phyloP scores from a whole-genome alignment of 1,284 basidiomycete genomes.

The Cutaneotrichosporon sp. region DNA sequence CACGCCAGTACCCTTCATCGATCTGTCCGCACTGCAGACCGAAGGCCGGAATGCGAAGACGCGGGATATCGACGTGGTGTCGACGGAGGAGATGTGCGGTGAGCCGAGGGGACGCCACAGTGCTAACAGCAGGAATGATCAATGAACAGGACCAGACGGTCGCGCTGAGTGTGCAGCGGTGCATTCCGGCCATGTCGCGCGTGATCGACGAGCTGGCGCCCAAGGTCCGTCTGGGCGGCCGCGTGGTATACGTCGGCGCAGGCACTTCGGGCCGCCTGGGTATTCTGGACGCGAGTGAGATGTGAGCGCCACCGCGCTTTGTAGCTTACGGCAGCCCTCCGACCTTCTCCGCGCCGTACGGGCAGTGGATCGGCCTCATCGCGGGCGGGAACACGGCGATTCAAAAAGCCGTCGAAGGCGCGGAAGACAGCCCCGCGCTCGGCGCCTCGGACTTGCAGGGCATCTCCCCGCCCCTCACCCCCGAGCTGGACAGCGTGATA shows the following conservation, averaged over 20 bases:
- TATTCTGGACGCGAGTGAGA: constrained; percentile 25
- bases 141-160: constrained; percentile 22
- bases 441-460: constrained; percentile 9
- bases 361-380: constrained; percentile 20
- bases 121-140: constrained; percentile 16
- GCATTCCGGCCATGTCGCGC: constrained; percentile 13
- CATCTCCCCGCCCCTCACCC: constrained; percentile 10
- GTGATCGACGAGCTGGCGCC: constrained; percentile 19
- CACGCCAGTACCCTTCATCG: constrained; percentile 7
- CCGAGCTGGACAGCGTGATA: constrained; percentile 17
- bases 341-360: constrained; percentile 20
- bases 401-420: constrained; percentile 21
- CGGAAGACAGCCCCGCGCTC: constrained; percentile 17
- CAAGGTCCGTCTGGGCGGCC: constrained; percentile 15
- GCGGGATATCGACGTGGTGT: constrained; percentile 18
- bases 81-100: constrained; percentile 25
- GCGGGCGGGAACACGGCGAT: constrained; percentile 20
- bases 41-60: constrained; percentile 19
- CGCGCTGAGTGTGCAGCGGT: constrained; percentile 12
- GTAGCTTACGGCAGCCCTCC: constrained; percentile 15
- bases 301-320: constrained; percentile 9
- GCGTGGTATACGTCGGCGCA: constrained; percentile 23
- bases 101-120: not conserved
- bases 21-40: constrained; percentile 16
- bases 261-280: constrained; percentile 22